Evolutionary conservation across 306 rosid species (phyloP).

Genomic region (Malus sylvestris): DNA sequence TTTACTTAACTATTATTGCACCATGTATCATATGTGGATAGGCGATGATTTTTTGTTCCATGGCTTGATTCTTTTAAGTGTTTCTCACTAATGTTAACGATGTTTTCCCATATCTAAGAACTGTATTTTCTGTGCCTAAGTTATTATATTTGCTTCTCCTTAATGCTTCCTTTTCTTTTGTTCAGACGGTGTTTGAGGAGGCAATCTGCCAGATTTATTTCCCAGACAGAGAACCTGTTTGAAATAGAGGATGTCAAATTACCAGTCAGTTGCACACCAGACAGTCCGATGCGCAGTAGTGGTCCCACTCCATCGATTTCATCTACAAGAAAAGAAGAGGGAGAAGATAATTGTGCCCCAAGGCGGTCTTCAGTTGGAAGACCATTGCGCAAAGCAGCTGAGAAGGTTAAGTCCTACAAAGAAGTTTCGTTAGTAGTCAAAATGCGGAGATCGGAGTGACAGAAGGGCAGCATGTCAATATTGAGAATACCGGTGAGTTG

Average conservation of each 20-base stretch:
- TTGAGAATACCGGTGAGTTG: neutral
- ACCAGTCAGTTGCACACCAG: neutral
- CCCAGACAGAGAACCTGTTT: slow-evolving; percentile 43
- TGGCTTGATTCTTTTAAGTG: neutral
- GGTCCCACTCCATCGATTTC: slow-evolving; percentile 12
- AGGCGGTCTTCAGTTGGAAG: slow-evolving; percentile 57
- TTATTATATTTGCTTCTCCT: neutral
- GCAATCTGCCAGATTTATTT: slow-evolving; percentile 48
- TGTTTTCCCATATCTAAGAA: neutral
- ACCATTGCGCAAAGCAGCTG: slow-evolving; percentile 48
- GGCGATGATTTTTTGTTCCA: too few species aligned
- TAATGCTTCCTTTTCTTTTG: neutral
- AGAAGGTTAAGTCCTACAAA: slow-evolving; percentile 62
- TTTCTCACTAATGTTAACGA: neutral
- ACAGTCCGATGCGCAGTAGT: neutral
- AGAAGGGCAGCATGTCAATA: neutral
- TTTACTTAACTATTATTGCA: too few species aligned
- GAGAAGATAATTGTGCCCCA: slow-evolving; percentile 18
- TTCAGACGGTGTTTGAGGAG: slow-evolving; percentile 54
- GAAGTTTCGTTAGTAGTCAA: slow-evolving; percentile 48
- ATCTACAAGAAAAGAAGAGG: slow-evolving; percentile 8
- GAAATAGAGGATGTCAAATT: slow-evolving; percentile 54
- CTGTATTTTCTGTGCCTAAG: neutral
- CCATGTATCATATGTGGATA: too few species aligned
- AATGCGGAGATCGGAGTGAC: slow-evolving; percentile 50